Conservation (phyloP, 2,329 filamentous ascomycete species). For the Dactylellina cionopaga region DNA sequence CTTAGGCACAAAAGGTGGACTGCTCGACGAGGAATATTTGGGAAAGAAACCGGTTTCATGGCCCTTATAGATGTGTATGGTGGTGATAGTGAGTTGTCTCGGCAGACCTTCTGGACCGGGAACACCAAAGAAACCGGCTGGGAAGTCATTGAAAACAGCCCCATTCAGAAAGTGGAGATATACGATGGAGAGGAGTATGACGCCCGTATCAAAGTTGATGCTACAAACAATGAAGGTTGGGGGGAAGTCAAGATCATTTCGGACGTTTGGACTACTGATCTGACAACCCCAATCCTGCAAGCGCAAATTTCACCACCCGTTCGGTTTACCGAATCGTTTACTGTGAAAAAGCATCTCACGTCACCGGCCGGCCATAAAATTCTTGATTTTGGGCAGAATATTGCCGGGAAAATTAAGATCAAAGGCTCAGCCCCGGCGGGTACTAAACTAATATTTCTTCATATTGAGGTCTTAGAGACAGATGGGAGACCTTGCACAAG, state of each 20-base stretch:
- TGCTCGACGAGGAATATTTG: conserved; percentile 39
- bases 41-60: conserved; percentile 44
- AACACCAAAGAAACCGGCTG: conserved; percentile 26
- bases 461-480: conserved; percentile 31
- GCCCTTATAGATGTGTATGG: conserved; percentile 23
- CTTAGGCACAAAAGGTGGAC: conserved; percentile 34
- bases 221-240: neutral
- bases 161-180: conserved; percentile 33
- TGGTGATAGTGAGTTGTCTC: neutral
- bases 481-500: conserved; percentile 35
- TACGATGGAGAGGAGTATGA: conserved; percentile 44
- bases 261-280: conserved; percentile 14
- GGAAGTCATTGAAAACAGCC: conserved; percentile 21
- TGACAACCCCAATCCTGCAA: conserved; percentile 10
- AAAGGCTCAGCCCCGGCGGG: conserved; percentile 36
- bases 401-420: conserved; percentile 34
- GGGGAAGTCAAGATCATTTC: conserved; percentile 28
- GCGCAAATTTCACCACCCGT: conserved; percentile 35
- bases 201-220: conserved; percentile 19
- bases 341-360: conserved; percentile 9
- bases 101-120: conserved; percentile 23
- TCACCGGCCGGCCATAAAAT: conserved; percentile 26
- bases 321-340: conserved; percentile 21
- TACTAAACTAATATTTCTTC: conserved; percentile 34
- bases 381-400: conserved; percentile 44